Conservation (phyloP, 768 basidiomycete genomes). For the Crepidotus variabilis region DNA sequence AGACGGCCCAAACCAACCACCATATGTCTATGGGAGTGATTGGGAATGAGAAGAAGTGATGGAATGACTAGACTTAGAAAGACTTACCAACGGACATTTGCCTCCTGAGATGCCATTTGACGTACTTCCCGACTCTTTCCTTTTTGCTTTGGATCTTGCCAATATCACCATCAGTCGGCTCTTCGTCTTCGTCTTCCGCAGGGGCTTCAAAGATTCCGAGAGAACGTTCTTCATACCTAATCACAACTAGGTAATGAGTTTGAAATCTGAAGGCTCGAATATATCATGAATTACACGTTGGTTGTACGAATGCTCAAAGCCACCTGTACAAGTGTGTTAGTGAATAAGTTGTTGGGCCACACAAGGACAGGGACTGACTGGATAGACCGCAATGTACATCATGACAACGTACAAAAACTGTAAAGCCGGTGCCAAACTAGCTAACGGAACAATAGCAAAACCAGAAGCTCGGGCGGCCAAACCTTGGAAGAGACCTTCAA, state of each 20-base stretch:
- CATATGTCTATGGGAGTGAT: conserved; percentile 53
- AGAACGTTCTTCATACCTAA: conserved; percentile 66
- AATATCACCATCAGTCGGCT: conserved; percentile 31
- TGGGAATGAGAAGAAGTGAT: neutral
- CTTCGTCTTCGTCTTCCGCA: conserved; percentile 46
- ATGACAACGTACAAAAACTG: conserved; percentile 77
- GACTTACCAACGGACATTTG: conserved; percentile 56
- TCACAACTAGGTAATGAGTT: neutral
- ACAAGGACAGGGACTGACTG: conserved; percentile 24
- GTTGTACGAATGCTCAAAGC: conserved; percentile 64
- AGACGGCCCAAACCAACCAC: conserved; percentile 77
- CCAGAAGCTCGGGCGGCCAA: conserved; percentile 52
- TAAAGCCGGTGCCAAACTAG: conserved; percentile 60
- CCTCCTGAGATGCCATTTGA: conserved; percentile 56
- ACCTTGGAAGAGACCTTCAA: conserved; percentile 52
- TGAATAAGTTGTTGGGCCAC: neutral
- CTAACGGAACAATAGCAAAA: conserved; percentile 42
- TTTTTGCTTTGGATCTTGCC: conserved; percentile 28
- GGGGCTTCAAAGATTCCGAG: conserved; percentile 61
- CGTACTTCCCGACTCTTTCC: conserved; percentile 42
- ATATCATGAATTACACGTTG: conserved; percentile 40
- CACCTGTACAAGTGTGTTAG: conserved; percentile 26
- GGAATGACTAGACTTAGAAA: neutral
- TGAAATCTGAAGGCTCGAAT: too few relatives aligned
- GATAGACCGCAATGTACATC: conserved; percentile 67